A percentile compares a stretch with the other conserved stretches of the same genome.
These are phyloP conservation scores for Nothophaeocryptopus gaeumannii DNA, from an alignment of 2,329 filamentous ascomycete species.

Conservation along the genomic window DNA sequence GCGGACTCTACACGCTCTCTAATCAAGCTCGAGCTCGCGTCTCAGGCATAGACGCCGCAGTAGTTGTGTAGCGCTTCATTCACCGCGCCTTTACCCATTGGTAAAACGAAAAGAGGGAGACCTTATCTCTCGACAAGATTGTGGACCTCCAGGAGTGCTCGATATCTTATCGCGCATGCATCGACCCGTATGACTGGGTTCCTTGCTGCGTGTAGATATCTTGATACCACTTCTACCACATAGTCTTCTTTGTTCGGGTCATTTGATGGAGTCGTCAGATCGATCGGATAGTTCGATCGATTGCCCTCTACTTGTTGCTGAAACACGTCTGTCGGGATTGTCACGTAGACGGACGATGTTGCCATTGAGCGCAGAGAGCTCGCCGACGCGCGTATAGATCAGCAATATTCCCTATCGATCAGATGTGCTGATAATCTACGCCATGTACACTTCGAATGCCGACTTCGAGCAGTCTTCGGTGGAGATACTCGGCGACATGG, in stretches of 20 bases:
- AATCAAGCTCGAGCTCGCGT: slow-evolving; percentile 18
- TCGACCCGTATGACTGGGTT: slow-evolving; percentile 54
- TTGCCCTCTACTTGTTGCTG: too few species aligned
- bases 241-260: too few species aligned
- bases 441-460: too few species aligned
- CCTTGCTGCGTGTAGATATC: slow-evolving; percentile 17
- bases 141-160: slow-evolving; percentile 45
- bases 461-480: too few species aligned
- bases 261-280: too few species aligned
- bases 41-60: slow-evolving; percentile 50
- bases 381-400: too few species aligned
- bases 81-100: slow-evolving; percentile 53
- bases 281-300: too few species aligned
- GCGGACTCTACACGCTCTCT: slow-evolving; percentile 12
- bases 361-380: slow-evolving; percentile 36
- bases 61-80: slow-evolving; percentile 50
- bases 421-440: slow-evolving; percentile 51
- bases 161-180: slow-evolving; percentile 45
- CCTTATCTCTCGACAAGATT: slow-evolving; percentile 44
- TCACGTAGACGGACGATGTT: slow-evolving; percentile 38
- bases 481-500: too few species aligned
- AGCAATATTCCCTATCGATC: neutral
- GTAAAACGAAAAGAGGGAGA: slow-evolving; percentile 50
- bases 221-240: too few species aligned
- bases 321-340: slow-evolving; percentile 17